These are phyloP conservation scores for Sphagnum fallax DNA, from an alignment of 228 moss, liverwort and hornwort genomes.

Conservation along the genomic window DNA sequence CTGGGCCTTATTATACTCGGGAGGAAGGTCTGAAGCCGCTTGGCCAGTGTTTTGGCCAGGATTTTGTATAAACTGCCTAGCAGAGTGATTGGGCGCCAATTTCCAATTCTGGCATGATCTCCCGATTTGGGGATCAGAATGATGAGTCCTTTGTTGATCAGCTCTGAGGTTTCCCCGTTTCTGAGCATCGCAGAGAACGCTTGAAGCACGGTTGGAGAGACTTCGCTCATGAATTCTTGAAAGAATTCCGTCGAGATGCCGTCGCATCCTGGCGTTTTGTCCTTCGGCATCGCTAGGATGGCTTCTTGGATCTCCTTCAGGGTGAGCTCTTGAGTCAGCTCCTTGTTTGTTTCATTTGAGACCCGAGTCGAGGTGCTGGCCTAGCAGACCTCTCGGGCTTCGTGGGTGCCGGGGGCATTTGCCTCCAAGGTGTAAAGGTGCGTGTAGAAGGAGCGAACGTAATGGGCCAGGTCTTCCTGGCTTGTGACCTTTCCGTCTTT, in stretches of 20 bases:
- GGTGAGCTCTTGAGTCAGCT: too few species aligned
- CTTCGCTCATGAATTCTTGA: too few species aligned
- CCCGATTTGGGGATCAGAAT: background rate
- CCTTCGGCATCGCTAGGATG: background rate
- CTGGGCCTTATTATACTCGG: background rate
- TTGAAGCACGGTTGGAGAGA: too few species aligned
- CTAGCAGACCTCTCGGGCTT: too few species aligned
- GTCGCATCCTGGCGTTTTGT: background rate
- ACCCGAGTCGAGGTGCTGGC: too few species aligned
- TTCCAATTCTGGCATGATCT: background rate
- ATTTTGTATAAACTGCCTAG: background rate
- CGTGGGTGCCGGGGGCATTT: background rate
- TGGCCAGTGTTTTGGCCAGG: background rate
- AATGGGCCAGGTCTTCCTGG: background rate
- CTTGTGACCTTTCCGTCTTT: background rate
- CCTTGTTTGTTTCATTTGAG: too few species aligned
- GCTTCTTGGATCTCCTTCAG: too few species aligned
- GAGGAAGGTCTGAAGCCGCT: background rate
- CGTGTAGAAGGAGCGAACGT: background rate
- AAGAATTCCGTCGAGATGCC: background rate
- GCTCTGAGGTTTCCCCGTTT: too few species aligned
- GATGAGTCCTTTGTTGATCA: background rate
- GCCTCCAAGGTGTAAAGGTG: background rate
- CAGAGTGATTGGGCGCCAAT: background rate
- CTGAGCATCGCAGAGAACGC: too few species aligned